A percentile compares a stretch with the other conserved stretches of the same genome.
Conservation (phyloP, 2,329 filamentous ascomycete species). For the Chrysoporthe puriensis region DNA sequence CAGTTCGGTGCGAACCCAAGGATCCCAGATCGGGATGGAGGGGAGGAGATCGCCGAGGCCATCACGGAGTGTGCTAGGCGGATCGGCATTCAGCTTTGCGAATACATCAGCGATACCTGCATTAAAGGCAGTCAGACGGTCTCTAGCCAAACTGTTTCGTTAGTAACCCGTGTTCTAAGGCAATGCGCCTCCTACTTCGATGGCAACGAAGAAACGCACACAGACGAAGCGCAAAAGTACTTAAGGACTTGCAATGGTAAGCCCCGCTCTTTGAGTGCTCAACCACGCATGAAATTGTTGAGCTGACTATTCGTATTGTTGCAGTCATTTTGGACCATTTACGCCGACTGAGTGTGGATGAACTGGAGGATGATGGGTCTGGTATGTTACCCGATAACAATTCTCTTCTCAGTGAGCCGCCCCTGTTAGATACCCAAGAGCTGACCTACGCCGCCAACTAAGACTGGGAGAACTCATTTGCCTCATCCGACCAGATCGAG, state of each 20-base stretch:
- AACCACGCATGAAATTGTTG: neutral
- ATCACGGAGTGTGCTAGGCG: conserved; percentile 42
- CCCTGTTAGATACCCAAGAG: conserved; percentile 8
- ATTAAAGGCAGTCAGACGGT: conserved; percentile 47
- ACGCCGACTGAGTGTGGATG: conserved; percentile 57
- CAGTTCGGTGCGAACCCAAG: conserved; percentile 36
- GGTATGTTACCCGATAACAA: conserved; percentile 53
- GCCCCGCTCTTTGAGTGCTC: conserved; percentile 27
- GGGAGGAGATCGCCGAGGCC: conserved; percentile 36
- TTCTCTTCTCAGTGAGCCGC: conserved; percentile 33
- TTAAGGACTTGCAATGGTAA: conserved; percentile 42
- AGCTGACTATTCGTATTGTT: neutral
- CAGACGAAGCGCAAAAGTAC: conserved; percentile 40
- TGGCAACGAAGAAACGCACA: conserved; percentile 38
- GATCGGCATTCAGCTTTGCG: conserved; percentile 51
- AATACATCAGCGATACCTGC: conserved; percentile 51
- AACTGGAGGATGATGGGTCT: conserved; percentile 62
- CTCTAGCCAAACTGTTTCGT: conserved; percentile 45
- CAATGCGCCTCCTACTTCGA: conserved; percentile 48
- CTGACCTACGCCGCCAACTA: conserved; percentile 20
- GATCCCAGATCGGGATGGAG: conserved; percentile 39
- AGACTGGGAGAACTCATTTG: conserved; percentile 61
- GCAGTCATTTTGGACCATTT: conserved; percentile 53
- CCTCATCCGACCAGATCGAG: conserved; percentile 59
- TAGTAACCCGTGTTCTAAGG: conserved; percentile 48